Evolutionary conservation across 1,284 basidiomycete species (phyloP).

Genomic region (Crepidotus sp.): DNA sequence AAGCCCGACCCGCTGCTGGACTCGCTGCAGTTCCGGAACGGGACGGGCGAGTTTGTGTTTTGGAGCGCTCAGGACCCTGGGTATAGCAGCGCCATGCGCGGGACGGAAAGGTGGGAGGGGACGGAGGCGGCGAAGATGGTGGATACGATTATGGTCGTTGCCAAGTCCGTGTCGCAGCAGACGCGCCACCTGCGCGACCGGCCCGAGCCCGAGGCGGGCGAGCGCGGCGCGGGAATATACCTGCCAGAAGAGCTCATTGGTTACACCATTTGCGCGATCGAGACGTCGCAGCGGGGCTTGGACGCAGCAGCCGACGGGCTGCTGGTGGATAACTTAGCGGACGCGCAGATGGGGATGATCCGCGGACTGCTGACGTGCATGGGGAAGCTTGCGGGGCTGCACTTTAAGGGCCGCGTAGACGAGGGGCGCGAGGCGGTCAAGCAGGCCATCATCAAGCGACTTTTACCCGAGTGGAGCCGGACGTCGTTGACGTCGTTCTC

Average conservation of each 20-base stretch:
- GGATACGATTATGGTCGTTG: slow-evolving; percentile 64
- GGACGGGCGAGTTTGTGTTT: slow-evolving; percentile 78
- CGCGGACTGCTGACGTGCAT: slow-evolving; percentile 67
- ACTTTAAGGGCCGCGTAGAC: slow-evolving; percentile 58
- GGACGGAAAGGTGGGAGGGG: slow-evolving; percentile 39
- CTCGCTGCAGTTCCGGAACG: slow-evolving; percentile 61
- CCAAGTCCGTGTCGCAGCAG: slow-evolving; percentile 65
- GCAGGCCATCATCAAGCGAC: slow-evolving; percentile 80
- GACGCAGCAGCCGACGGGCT: slow-evolving; percentile 36
- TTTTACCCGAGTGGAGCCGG: slow-evolving; percentile 85
- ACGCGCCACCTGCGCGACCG: slow-evolving; percentile 67
- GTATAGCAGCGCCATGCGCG: slow-evolving; percentile 48
- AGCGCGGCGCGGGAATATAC: slow-evolving; percentile 73
- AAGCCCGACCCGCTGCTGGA: slow-evolving; percentile 64
- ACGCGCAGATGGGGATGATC: slow-evolving; percentile 70
- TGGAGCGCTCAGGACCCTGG: slow-evolving; percentile 73
- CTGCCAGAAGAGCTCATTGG: slow-evolving; percentile 86
- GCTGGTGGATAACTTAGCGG: slow-evolving; percentile 69
- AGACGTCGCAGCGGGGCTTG: slow-evolving; percentile 71
- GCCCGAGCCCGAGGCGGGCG: slow-evolving; percentile 60
- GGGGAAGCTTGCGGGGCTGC: slow-evolving; percentile 56
- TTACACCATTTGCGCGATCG: slow-evolving; percentile 79
- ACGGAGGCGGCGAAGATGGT: slow-evolving; percentile 66
- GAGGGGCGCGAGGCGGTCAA: slow-evolving; percentile 65
- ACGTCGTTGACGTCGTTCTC: slow-evolving; percentile 65